These are phyloP conservation scores for Bullera alba DNA, from an alignment of 768 basidiomycete genomes.

Conservation along the genomic window DNA sequence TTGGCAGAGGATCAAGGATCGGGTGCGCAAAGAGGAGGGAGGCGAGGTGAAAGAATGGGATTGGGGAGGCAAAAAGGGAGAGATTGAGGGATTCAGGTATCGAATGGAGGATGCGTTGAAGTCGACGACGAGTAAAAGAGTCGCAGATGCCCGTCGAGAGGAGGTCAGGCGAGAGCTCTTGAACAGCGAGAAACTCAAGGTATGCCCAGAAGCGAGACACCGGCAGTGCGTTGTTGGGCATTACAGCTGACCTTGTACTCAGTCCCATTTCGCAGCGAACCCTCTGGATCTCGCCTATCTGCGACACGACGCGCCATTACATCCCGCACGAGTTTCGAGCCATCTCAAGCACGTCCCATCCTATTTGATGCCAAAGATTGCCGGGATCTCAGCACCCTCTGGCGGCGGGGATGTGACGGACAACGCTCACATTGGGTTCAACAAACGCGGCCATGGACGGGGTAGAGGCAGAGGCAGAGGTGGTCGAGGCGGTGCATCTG, in stretches of 20 bases:
- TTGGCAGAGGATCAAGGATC: conserved; percentile 67
- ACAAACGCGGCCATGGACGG: conserved; percentile 54
- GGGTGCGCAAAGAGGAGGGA: conserved; percentile 57
- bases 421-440: conserved; percentile 67
- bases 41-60: conserved; percentile 74
- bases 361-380: conserved; percentile 79
- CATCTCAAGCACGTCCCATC: conserved; percentile 95
- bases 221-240: too few relatives aligned
- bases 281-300: conserved; percentile 86
- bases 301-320: conserved; percentile 87
- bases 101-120: conserved; percentile 94
- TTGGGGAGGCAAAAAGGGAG: conserved; percentile 73
- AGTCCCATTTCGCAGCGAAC: conserved; percentile 98
- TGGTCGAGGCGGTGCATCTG: conserved; percentile 48
- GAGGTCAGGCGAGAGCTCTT: conserved; percentile 88
- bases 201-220: conserved; percentile 44
- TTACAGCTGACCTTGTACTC: conserved; percentile 8
- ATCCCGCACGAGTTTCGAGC: conserved; percentile 78
- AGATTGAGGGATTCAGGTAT: conserved; percentile 95
- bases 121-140: conserved; percentile 73
- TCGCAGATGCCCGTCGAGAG: conserved; percentile 86
- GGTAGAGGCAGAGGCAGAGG: conserved; percentile 56
- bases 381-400: conserved; percentile 45
- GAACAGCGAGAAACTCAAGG: conserved; percentile 95
- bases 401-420: conserved; percentile 44